Evolutionary conservation across 257 asterid genomes (phyloP).

Genomic region (Capsicum rhomboideum): DNA sequence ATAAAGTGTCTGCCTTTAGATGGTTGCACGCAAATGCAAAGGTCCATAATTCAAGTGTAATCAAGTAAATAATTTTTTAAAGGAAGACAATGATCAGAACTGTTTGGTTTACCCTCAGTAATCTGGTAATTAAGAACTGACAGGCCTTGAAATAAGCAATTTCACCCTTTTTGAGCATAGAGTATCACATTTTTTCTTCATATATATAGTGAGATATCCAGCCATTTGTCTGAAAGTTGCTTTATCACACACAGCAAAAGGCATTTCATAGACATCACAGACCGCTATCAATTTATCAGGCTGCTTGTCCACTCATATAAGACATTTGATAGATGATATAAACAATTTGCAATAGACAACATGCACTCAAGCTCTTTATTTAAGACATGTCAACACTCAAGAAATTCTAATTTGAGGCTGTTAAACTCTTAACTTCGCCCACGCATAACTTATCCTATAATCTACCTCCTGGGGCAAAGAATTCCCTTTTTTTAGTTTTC

Average conservation of each 20-base stretch:
- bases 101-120: background rate
- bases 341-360: background rate
- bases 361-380: background rate
- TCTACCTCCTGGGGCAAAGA: background rate
- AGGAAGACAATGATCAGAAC: background rate
- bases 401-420: background rate
- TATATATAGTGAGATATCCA: background rate
- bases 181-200: background rate
- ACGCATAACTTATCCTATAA: background rate
- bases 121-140: background rate
- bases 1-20: background rate
- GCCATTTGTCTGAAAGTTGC: background rate
- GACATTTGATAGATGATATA: background rate
- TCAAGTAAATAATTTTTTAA: background rate
- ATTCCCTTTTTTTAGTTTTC: background rate
- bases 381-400: background rate
- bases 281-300: background rate
- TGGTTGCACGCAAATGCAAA: background rate
- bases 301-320: background rate
- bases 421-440: background rate
- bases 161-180: background rate
- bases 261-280: background rate
- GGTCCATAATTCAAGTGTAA: background rate
- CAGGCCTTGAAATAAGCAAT: background rate
- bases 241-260: background rate